Evolutionary conservation across 169 alveolate species (phyloP).

Genomic region (Amoebophrya sp.): DNA sequence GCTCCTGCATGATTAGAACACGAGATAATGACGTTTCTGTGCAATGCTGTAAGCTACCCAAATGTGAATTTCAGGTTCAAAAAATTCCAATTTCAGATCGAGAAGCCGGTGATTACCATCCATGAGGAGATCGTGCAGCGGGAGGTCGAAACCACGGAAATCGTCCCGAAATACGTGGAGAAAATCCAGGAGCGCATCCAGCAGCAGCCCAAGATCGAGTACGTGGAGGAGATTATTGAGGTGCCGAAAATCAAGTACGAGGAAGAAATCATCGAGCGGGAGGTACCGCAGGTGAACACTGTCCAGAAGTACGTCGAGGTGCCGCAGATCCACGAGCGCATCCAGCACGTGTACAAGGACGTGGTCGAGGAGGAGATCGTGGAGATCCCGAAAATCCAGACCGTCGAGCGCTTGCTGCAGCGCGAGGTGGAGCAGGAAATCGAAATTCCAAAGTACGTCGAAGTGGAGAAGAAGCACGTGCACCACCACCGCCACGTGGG

Average conservation of each 20-base stretch:
- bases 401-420: not conserved
- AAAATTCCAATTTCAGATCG: not conserved
- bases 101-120: not conserved
- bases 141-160: not conserved
- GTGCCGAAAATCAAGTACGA: not conserved
- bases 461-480: not conserved
- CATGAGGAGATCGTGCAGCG: not conserved
- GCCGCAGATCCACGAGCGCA: not conserved
- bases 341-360: not conserved
- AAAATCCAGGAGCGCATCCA: not conserved
- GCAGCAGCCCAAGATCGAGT: not conserved
- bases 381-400: not conserved
- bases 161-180: not conserved
- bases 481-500: conserved; percentile 7
- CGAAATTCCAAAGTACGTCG: not conserved
- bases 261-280: not conserved
- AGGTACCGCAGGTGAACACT: not conserved
- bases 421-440: not conserved
- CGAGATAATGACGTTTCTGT: too few species aligned
- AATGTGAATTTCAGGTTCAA: too few species aligned
- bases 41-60: too few species aligned
- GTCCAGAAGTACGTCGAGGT: not conserved
- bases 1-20: too few species aligned
- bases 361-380: not conserved
- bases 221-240: not conserved